Evolutionary conservation across 176 grass and related monocot genomes (phyloP).

Genomic region (Urochloa ruziziensis): DNA sequence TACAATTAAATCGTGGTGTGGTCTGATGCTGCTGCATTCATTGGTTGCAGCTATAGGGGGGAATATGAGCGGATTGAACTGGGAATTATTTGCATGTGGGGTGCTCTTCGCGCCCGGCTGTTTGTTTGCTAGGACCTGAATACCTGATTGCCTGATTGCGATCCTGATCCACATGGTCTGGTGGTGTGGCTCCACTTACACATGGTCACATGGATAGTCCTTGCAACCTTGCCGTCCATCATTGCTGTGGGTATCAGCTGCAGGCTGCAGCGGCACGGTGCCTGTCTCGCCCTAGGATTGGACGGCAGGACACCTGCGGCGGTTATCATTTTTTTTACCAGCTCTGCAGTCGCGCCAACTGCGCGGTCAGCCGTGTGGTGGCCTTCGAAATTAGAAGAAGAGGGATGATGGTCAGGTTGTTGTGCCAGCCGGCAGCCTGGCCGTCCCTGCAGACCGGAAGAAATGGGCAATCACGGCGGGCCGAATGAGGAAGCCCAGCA

Average conservation of each 20-base stretch:
- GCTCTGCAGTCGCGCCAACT: no score
- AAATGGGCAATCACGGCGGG: no score
- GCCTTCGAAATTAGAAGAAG: no score
- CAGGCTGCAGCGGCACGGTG: no score
- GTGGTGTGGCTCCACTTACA: not conserved
- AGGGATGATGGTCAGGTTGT: no score
- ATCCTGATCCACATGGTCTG: not conserved
- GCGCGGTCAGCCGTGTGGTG: no score
- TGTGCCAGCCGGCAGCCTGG: no score
- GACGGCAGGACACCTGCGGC: no score
- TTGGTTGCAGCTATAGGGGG: not conserved
- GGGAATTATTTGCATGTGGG: not conserved
- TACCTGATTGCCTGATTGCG: not conserved
- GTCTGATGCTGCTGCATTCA: not conserved
- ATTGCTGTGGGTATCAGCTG: not conserved
- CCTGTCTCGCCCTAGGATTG: not conserved
- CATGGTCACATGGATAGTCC: not conserved
- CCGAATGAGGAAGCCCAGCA: no score
- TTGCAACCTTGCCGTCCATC: not conserved
- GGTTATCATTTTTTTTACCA: no score
- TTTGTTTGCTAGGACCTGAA: not conserved
- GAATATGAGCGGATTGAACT: conserved; percentile 2
- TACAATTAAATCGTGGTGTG: not conserved
- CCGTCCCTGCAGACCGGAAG: no score
- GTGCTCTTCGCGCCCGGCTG: not conserved